Base-by-base conservation (phyloP, 352 stramenopile species). In the Thalassiosira sp. region DNA sequence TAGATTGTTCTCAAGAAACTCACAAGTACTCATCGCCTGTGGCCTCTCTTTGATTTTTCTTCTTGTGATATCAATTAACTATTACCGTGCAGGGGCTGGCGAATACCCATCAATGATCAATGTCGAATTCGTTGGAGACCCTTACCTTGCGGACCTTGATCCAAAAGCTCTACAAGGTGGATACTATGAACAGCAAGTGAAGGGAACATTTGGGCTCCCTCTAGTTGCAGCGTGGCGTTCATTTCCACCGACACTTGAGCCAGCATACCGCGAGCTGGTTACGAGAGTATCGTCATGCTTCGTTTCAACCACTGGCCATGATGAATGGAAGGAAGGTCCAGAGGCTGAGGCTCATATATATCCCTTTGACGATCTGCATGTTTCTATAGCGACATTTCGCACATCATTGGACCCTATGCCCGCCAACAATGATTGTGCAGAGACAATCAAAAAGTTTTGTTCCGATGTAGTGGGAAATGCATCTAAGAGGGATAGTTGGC, bases 321-420 rank as follows among this genome's bases (percentile, higher is more conserved):
- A 53, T 10, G n/a, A 3, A 5, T 16, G 37, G 3, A 22, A 10
- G 37, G 33, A 31, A n/a, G 16, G 35, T 1, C 35, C 37, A 25
- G 42, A 68, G 27, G 59, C 59, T 27, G 42, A 68, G 27, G 59
- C 59, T 27, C 59, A 68, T 54, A 68, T 68, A 13, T 68, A 68
- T 66, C 59, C 59, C n/a, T 68, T 68, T 42, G 1, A n/a, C 22
- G 59, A 68, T 57, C 24, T 68, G 5, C 59, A 68, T 45, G 43
- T 68, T 10, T 58, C 59, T 6, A 24, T 68, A 10, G 59, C n/a
- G 3, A 68, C 59, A 42, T 68, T 68, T 45, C 43, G 59, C 40
- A 43, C 59, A 25, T 27, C 27, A 22, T 57, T 68, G 8, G 24
- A 56, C 15, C 59, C 42, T 25, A 11, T 7, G 1, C 35, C 57